phyloP scores from a whole-genome alignment of 768 basidiomycete species.

The Trichaptum fuscoviolaceum region DNA sequence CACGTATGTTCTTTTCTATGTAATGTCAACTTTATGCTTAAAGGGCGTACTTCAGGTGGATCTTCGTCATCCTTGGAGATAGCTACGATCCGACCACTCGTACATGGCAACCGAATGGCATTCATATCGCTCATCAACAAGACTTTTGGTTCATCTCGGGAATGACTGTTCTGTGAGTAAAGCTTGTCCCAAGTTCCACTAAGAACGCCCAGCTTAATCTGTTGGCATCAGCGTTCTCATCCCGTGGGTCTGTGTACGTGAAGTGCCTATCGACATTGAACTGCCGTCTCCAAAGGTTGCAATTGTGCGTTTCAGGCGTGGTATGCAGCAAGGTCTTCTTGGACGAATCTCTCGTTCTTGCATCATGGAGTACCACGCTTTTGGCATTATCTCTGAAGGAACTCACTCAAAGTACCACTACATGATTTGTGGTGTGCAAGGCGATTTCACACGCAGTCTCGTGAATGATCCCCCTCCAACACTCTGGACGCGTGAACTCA shows the following conservation, averaged over 20 bases:
- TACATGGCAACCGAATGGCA: slow-evolving; percentile 53
- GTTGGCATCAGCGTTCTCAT: slow-evolving; percentile 47
- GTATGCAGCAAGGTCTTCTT: slow-evolving; percentile 80
- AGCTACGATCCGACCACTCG: slow-evolving; percentile 51
- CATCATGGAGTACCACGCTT: slow-evolving; percentile 79
- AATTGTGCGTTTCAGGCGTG: slow-evolving; percentile 71
- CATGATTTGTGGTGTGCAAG: slow-evolving; percentile 77
- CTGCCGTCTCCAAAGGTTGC: slow-evolving; percentile 80
- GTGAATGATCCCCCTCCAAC: slow-evolving; percentile 64
- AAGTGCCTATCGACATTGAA: slow-evolving; percentile 70
- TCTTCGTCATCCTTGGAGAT: slow-evolving; percentile 63
- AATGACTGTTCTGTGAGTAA: slow-evolving; percentile 66
- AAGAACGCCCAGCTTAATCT: slow-evolving; percentile 4
- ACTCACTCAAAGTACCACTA: slow-evolving; percentile 72
- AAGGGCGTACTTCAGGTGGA: slow-evolving; percentile 27
- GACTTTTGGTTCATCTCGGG: slow-evolving; percentile 73
- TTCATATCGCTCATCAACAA: slow-evolving; percentile 56
- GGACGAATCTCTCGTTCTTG: slow-evolving; percentile 68
- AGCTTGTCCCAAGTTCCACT: slow-evolving; percentile 2
- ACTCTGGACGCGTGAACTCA: slow-evolving; percentile 76
- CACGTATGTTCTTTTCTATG: slow-evolving; percentile 33
- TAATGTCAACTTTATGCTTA: slow-evolving; percentile 3
- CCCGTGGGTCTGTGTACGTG: slow-evolving; percentile 72
- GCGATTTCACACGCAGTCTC: slow-evolving; percentile 72
- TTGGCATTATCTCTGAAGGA: slow-evolving; percentile 74